A percentile compares a stretch with the other conserved stretches of the same genome.
phyloP scores from a whole-genome alignment of 768 basidiomycete species.

The Hericium alpestre region DNA sequence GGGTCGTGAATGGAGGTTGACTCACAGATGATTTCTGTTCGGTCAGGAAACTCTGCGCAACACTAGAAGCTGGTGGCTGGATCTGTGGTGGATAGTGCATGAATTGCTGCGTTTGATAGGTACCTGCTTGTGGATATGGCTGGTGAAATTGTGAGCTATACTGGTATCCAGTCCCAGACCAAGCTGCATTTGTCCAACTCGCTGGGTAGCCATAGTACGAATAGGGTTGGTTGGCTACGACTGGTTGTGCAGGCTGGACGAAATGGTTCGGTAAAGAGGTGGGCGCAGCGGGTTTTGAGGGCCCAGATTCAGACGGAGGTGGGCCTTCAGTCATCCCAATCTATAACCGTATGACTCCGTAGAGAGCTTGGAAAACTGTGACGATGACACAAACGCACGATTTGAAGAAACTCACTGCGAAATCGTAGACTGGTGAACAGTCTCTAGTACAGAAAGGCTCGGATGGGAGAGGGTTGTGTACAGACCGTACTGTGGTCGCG shows the following conservation, averaged over 20 bases:
- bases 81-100: conserved; percentile 5
- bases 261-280: too few species aligned
- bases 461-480: too few species aligned
- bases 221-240: conserved; percentile 6
- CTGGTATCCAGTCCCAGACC: conserved; percentile 10
- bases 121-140: not conserved
- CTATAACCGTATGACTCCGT: conserved; percentile 1
- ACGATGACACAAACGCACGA: too few species aligned
- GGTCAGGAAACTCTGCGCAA: too few species aligned
- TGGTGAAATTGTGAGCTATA: conserved; percentile 12
- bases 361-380: not conserved
- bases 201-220: conserved; percentile 17
- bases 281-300: not conserved
- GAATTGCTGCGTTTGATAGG: conserved; percentile 6
- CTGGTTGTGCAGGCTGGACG: not conserved
- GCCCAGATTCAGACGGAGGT: conserved; percentile 7
- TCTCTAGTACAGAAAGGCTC: too few species aligned
- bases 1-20: too few species aligned
- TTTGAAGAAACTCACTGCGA: too few species aligned
- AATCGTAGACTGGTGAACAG: too few species aligned
- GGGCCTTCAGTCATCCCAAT: conserved; percentile 6
- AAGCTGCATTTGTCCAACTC: conserved; percentile 13
- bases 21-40: not conserved
- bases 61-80: not conserved
- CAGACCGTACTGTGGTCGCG: too few species aligned